phyloP scores from a whole-genome alignment of 163 green algal species.

The Scenedesmus sp. region DNA sequence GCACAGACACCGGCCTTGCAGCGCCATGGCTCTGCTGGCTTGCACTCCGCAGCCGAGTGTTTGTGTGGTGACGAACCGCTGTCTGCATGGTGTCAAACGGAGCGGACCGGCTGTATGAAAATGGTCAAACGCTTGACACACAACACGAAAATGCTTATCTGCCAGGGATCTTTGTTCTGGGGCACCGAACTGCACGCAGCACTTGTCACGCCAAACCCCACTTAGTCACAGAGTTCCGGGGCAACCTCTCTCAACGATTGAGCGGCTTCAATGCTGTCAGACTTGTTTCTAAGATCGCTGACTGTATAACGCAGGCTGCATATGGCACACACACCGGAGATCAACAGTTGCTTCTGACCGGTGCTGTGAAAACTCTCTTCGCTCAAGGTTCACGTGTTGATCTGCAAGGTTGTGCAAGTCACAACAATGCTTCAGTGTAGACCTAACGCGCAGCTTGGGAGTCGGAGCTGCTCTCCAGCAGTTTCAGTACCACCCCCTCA shows the following conservation, averaged over 20 bases:
- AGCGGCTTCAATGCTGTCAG: neutral
- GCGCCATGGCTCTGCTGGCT: neutral
- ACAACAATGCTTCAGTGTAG: neutral
- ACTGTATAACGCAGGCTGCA: neutral
- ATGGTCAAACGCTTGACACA: neutral
- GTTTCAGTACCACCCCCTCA: neutral
- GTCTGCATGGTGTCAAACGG: conserved; percentile 24
- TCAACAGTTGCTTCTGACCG: neutral
- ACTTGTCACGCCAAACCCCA: conserved; percentile 8
- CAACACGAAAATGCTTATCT: neutral
- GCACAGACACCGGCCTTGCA: neutral
- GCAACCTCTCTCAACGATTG: neutral
- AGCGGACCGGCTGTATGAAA: neutral
- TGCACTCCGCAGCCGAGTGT: neutral
- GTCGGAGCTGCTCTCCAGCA: neutral
- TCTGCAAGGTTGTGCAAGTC: neutral
- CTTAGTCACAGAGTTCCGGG: neutral
- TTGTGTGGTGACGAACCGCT: conserved; percentile 19
- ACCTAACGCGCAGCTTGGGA: neutral
- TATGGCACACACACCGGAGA: neutral
- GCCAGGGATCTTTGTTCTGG: neutral
- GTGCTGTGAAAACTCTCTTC: neutral
- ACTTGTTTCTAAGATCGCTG: neutral
- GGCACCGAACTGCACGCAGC: neutral
- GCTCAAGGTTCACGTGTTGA: neutral